These are phyloP conservation scores for Arctium lappa DNA, from an alignment of 129 eudicot genomes.

Conservation along the genomic window DNA sequence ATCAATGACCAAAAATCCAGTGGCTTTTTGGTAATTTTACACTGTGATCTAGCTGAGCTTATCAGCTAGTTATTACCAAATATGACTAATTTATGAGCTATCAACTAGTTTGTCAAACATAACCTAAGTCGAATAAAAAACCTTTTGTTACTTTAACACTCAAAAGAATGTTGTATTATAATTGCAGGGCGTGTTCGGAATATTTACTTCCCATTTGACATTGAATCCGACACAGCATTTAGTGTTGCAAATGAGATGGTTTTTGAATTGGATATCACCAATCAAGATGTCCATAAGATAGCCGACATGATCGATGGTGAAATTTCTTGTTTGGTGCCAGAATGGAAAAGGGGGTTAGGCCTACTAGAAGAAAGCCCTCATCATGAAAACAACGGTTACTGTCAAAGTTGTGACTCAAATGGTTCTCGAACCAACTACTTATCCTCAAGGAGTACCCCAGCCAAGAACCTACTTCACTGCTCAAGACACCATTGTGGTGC, in stretches of 20 bases:
- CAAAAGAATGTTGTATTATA: not conserved
- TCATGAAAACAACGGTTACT: slow-evolving; percentile 27
- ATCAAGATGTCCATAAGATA: slow-evolving; percentile 85
- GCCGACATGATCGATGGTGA: slow-evolving; percentile 68
- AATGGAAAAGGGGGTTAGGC: slow-evolving; percentile 38
- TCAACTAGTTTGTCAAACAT: not conserved
- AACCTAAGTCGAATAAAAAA: not conserved
- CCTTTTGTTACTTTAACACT: not conserved
- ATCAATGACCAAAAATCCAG: not conserved
- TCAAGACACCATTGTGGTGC: slow-evolving; percentile 48
- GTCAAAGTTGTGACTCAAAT: slow-evolving; percentile 36
- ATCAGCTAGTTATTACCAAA: not conserved
- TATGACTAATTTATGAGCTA: not conserved
- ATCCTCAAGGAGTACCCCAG: slow-evolving; percentile 33
- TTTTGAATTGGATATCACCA: slow-evolving; percentile 72
- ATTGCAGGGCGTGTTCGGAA: slow-evolving; percentile 76
- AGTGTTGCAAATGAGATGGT: slow-evolving; percentile 90
- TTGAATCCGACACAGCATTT: slow-evolving; percentile 73
- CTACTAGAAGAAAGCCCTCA: slow-evolving; percentile 29
- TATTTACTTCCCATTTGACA: slow-evolving; percentile 80
- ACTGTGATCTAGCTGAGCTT: not conserved
- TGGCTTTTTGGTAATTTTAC: not conserved
- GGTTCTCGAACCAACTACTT: slow-evolving; percentile 31
- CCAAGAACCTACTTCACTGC: slow-evolving; percentile 33
- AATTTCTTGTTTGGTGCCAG: slow-evolving; percentile 33